Evolutionary conservation across 306 rosid genomes (phyloP).

Genomic region (Acacia acuminata): DNA sequence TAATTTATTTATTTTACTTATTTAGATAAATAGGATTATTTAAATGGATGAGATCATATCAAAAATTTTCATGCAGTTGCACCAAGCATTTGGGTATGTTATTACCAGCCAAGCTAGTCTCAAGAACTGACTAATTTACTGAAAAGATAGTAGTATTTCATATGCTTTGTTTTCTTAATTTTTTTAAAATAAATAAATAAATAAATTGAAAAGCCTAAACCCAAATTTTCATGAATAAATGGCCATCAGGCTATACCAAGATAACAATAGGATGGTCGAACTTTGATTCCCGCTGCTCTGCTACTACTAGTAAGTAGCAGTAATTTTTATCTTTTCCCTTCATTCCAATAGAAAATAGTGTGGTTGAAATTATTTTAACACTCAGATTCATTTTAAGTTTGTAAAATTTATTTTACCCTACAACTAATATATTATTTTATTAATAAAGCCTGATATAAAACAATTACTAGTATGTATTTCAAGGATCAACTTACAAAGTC

Average conservation of each 20-base stretch:
- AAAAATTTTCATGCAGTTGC: too few species aligned
- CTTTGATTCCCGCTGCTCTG: not conserved
- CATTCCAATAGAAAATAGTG: not conserved
- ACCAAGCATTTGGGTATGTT: too few species aligned
- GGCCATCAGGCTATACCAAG: not conserved
- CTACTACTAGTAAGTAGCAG: not conserved
- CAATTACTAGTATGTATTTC: not conserved
- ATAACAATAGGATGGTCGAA: not conserved
- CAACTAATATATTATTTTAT: not conserved
- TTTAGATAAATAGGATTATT: too few species aligned
- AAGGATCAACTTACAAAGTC: too few species aligned
- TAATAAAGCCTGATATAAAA: not conserved
- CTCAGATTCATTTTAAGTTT: not conserved
- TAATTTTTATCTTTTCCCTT: not conserved
- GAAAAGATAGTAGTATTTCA: too few species aligned
- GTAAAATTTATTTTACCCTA: not conserved
- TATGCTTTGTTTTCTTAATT: too few species aligned
- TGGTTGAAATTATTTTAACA: not conserved
- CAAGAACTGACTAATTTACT: too few species aligned
- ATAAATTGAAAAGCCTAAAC: not conserved
- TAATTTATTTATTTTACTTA: too few species aligned
- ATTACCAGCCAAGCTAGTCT: too few species aligned
- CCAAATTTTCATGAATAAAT: too few species aligned
- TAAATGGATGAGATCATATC: too few species aligned
- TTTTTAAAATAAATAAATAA: too few species aligned